Evolutionary conservation across 2,329 filamentous ascomycete species (phyloP), one percentile per base, ranked within the genome.

Genomic region (Colletotrichum sp.): DNA sequence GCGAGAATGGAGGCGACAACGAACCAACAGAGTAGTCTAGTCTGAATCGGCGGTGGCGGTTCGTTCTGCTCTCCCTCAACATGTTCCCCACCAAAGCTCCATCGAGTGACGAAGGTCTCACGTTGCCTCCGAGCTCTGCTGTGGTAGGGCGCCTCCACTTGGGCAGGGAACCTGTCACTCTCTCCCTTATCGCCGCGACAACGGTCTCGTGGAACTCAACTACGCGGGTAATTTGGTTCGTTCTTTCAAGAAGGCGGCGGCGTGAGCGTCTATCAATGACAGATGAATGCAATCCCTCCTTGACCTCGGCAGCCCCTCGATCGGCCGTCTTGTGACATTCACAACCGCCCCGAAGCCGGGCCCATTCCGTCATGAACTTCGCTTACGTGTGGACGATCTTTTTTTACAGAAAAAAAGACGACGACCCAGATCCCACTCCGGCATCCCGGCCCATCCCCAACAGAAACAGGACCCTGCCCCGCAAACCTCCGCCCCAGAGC

Each of bases 391-490:
- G 34, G 70, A 62, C 21, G 60, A 67, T 70, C 60, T 63, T 63
- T 62, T 75, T 67, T 57, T 57, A 71, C 32, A 44, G 63, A 34
- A 39, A 64, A 44, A 52, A 73, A 65, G 49, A 60, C 73, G 64
- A 62, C 70, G 69, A 60, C 32, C 57, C 63, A 21, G 49, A 68
- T 76, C 71, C 71, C 71, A 76, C 67, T 76, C n/a, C 39, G 62
- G 66, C 66, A 75, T 75, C 75, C 75, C 66, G 66, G 52, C 55
- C 62, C 75, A 70, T 76, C 75, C 75, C 75, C 75, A 76, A 76
- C 75, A 76, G 75, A 76, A 76, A 76, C 75, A 76, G 57, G 75
- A 67, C 72, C 72, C 75, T 75, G 75, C 72, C 75, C 72, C 75
- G 71, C 71, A 71, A 71, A 55, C 55, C 75, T 76, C 71, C 62